Conservation (phyloP, 768 basidiomycete genomes). For the Tephrocybe sp. region DNA sequence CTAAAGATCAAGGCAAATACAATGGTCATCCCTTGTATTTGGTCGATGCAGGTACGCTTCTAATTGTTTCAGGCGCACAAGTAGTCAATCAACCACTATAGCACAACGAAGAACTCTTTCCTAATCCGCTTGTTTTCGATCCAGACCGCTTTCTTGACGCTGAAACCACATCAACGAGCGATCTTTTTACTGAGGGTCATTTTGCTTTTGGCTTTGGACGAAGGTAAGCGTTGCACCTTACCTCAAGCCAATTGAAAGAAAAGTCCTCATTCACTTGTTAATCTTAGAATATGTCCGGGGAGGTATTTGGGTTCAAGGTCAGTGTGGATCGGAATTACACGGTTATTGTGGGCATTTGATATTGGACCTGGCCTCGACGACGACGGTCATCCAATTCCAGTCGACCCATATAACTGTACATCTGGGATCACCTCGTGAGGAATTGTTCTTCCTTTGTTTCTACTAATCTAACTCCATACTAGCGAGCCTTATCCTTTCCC, state of each 20-base stretch:
- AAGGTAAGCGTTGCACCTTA: neutral
- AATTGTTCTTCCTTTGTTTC: too few species aligned
- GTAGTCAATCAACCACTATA: neutral
- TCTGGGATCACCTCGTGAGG: slow-evolving; percentile 4
- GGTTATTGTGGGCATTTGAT: slow-evolving; percentile 8
- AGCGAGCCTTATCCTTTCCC: slow-evolving; percentile 6
- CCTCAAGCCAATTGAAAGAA: too few species aligned
- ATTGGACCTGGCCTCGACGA: slow-evolving; percentile 4
- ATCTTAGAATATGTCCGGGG: slow-evolving; percentile 2
- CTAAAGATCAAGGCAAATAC: slow-evolving; percentile 6
- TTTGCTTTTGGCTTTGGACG: neutral
- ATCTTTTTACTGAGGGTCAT: slow-evolving; percentile 5
- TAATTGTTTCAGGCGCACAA: neutral
- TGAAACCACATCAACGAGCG: neutral
- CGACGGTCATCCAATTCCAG: neutral
- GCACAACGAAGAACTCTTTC: slow-evolving; percentile 6
- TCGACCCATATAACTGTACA: slow-evolving; percentile 3
- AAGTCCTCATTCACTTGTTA: too few species aligned
- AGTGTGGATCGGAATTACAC: slow-evolving; percentile 7
- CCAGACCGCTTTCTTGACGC: neutral
- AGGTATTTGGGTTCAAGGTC: slow-evolving; percentile 8
- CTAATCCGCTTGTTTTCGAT: neutral
- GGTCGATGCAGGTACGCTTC: slow-evolving; percentile 3
- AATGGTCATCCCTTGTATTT: slow-evolving; percentile 5
- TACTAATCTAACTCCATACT: neutral